Conservation (phyloP, 2,329 filamentous ascomycete species). For the Tolypocladium inflatum region DNA sequence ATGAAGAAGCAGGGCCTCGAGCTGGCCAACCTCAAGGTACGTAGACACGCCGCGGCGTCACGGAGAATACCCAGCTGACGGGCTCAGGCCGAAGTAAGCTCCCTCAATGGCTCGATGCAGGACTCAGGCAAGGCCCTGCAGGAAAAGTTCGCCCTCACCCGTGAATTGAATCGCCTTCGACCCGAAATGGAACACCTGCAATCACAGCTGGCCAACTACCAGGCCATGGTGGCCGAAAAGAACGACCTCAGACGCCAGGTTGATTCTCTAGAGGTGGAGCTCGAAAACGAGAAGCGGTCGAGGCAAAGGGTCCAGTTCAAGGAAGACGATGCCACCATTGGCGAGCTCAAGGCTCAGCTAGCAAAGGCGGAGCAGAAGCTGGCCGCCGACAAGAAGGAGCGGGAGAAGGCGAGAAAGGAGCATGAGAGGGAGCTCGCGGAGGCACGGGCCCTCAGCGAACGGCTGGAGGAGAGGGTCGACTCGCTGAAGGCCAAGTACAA, state of each 20-base stretch:
- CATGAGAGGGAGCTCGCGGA: conserved; percentile 48
- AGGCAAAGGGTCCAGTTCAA: conserved; percentile 20
- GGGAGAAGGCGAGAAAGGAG: conserved; percentile 34
- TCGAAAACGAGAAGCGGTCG: conserved; percentile 62
- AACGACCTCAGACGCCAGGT: conserved; percentile 70
- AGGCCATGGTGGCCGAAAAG: conserved; percentile 68
- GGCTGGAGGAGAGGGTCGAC: conserved; percentile 62
- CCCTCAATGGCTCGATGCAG: conserved; percentile 55
- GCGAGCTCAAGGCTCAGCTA: conserved; percentile 29
- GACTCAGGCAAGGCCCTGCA: conserved; percentile 62
- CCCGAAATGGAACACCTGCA: conserved; percentile 48
- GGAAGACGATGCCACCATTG: conserved; percentile 27
- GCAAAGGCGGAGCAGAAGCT: conserved; percentile 27
- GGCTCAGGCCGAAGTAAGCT: conserved; percentile 57
- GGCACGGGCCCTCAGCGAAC: conserved; percentile 50
- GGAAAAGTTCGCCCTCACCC: conserved; percentile 43
- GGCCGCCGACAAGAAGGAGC: conserved; percentile 32
- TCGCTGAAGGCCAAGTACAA: conserved; percentile 61
- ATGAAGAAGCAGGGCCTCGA: conserved; percentile 39
- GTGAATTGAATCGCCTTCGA: conserved; percentile 42
- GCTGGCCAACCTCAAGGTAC: conserved; percentile 38
- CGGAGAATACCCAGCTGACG: conserved; percentile 1
- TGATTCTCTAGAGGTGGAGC: conserved; percentile 65
- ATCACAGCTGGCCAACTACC: conserved; percentile 48
- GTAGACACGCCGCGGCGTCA: neutral